These are phyloP conservation scores for Arthrobotrys pseudoclavata DNA, from an alignment of 2,329 filamentous ascomycete genomes.

Conservation along the genomic window DNA sequence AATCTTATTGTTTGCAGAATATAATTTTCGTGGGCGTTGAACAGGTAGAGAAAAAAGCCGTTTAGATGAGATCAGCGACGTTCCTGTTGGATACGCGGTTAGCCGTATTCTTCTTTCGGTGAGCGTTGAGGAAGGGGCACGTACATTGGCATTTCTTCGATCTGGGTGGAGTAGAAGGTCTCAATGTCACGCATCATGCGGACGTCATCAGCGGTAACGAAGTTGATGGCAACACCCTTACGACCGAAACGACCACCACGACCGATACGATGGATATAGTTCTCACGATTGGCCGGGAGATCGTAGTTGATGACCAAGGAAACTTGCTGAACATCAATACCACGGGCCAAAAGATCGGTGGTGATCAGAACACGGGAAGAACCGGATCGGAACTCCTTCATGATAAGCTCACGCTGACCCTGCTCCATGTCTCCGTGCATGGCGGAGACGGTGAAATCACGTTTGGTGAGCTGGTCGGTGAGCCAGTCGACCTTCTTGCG, in stretches of 20 bases:
- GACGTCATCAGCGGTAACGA: conserved; percentile 98
- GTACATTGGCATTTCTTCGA: conserved; percentile 99
- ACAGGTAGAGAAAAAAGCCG: conserved; percentile 10
- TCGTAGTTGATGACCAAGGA: conserved; percentile 99
- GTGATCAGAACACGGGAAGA: conserved; percentile 98
- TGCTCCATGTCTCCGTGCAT: conserved; percentile 99
- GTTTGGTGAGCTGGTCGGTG: conserved; percentile 97
- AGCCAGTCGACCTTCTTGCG: conserved; percentile 99
- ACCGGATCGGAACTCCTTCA: conserved; percentile 99
- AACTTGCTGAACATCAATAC: conserved; percentile 99
- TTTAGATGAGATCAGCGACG: conserved; percentile 81
- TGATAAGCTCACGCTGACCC: conserved; percentile 96
- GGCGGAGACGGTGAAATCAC: conserved; percentile 99
- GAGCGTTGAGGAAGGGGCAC: conserved; percentile 70
- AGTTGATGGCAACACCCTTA: conserved; percentile 99
- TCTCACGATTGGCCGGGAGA: conserved; percentile 97
- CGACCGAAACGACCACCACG: conserved; percentile 99
- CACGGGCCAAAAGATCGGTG: conserved; percentile 96
- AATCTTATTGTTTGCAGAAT: conserved; percentile 9
- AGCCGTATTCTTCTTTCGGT: background rate
- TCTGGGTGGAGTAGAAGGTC: conserved; percentile 99
- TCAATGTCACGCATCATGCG: conserved; percentile 99
- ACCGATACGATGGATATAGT: conserved; percentile 99
- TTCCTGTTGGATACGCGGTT: conserved; percentile 67
- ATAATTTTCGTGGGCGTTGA: conserved; percentile 6